Base-by-base conservation (phyloP, 140 eudicot genomes). In the Cichorium intybus region DNA sequence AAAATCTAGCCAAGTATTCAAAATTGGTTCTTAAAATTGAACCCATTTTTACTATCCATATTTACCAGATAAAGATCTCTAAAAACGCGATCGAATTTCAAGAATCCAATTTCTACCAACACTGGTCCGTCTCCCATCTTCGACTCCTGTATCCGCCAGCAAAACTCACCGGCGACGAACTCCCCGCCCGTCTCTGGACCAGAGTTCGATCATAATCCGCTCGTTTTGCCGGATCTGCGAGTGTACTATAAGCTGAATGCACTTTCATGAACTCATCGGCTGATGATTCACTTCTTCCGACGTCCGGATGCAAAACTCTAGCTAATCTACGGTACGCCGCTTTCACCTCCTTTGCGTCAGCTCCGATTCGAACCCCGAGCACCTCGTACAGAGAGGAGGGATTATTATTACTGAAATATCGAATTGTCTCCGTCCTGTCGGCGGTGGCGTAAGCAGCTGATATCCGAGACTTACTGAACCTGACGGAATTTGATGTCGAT, bases 51-150 rank as follows among this genome's bases (percentile, higher is more conserved):
- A n/a, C n/a, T 43, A 20, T 62, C 6, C 69, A 39, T 60, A 71
- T 60, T 62, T 52, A 49, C 69, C 61, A 0, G 8, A 27, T 53
- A 26, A 45, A 31, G 7, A 66, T 47, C 61, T 47, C 35, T 39
- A 60, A 60, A 61, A 50, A 4, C n/a, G 2, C 56, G 43, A 51
- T 50, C 55, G 3, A 61, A 23, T 37, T 34, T 24, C 62, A 60
- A 14, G 27, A 4, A 6, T 17, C 0, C 11, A 49, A 33, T 61
- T 60, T 63, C 88, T 88, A 88, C 96, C 96, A 85, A 59, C 96
- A 88, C 56, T 88, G 96, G 31, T 88, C 94, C 14, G 96, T 87
- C 74, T 87, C 96, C 96, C 96, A 87, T 34, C 71, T 65, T 48
- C 68, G 68, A 47, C 82, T 54, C 37, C 14, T 22, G 64, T 58